phyloP scores from a whole-genome alignment of 495 filamentous ascomycete species.

The Xylaria intraflava region DNA sequence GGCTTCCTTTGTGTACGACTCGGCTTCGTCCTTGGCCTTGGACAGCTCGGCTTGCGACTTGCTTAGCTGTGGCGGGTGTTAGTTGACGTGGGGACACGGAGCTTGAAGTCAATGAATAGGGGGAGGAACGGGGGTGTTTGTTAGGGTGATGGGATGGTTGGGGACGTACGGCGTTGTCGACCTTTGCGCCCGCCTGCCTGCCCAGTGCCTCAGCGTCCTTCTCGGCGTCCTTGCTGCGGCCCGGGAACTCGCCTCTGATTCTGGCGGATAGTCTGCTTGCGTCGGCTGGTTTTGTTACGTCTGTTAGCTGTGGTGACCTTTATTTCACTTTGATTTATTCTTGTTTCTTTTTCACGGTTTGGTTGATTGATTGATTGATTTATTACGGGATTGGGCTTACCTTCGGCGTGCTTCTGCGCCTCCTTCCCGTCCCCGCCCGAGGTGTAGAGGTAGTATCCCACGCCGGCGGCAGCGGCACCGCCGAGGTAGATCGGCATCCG shows the following conservation, averaged over 20 bases:
- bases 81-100: neutral
- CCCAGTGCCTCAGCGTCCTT: slow-evolving; percentile 37
- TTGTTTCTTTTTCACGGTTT: neutral
- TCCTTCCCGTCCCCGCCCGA: slow-evolving; percentile 77
- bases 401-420: slow-evolving; percentile 75
- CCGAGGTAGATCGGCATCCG: slow-evolving; percentile 53
- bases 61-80: slow-evolving; percentile 44
- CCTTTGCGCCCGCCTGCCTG: slow-evolving; percentile 39
- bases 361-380: neutral
- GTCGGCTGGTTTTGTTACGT: slow-evolving; percentile 45
- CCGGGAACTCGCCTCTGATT: slow-evolving; percentile 54
- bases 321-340: neutral
- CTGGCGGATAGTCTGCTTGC: slow-evolving; percentile 55
- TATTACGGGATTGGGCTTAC: slow-evolving; percentile 35
- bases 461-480: slow-evolving; percentile 55
- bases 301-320: neutral
- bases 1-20: slow-evolving; percentile 53
- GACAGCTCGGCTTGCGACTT: slow-evolving; percentile 53
- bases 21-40: slow-evolving; percentile 49
- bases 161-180: slow-evolving; percentile 38
- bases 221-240: slow-evolving; percentile 30
- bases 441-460: slow-evolving; percentile 86
- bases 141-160: too few relatives aligned
- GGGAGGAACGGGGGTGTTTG: neutral
- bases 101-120: neutral